Evolutionary conservation across 371 early-diverging fungal species (phyloP).

Genomic region (Saksenaea vasiformis): DNA sequence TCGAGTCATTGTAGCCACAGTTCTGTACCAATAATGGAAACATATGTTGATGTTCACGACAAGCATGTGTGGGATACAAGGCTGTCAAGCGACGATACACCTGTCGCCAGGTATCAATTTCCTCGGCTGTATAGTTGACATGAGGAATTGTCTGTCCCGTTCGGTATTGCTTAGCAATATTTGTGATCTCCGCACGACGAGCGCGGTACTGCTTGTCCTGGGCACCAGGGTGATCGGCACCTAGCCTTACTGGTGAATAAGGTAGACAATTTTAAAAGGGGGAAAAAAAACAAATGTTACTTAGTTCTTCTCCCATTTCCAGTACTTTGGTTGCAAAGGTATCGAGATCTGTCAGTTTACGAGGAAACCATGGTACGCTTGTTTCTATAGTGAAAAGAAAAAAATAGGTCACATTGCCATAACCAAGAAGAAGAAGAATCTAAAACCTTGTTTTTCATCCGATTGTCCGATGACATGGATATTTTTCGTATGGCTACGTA

Average conservation of each 20-base stretch:
- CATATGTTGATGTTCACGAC: slow-evolving; percentile 89
- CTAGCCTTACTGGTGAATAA: slow-evolving; percentile 34
- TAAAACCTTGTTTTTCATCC: slow-evolving; percentile 9
- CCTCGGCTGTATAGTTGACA: slow-evolving; percentile 84
- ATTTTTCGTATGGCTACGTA: slow-evolving; percentile 65
- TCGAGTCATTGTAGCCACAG: slow-evolving; percentile 85
- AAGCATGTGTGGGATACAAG: slow-evolving; percentile 87
- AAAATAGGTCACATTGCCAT: not conserved
- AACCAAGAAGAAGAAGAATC: not conserved
- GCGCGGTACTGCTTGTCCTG: slow-evolving; percentile 84
- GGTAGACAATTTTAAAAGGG: no score
- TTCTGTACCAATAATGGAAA: slow-evolving; percentile 90
- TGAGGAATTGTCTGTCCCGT: slow-evolving; percentile 86
- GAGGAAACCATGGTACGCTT: slow-evolving; percentile 91
- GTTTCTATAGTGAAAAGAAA: slow-evolving; percentile 19
- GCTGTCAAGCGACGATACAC: slow-evolving; percentile 77
- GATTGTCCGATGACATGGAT: slow-evolving; percentile 54
- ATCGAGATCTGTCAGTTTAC: slow-evolving; percentile 91
- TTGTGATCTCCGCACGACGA: slow-evolving; percentile 86
- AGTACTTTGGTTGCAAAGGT: slow-evolving; percentile 91
- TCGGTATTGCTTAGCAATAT: slow-evolving; percentile 81
- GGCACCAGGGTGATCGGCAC: slow-evolving; percentile 96
- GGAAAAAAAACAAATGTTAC: no score
- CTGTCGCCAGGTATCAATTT: slow-evolving; percentile 85
- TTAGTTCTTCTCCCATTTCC: slow-evolving; percentile 88